Conservation (phyloP, 768 basidiomycete genomes). For the Hygrophorus russula region DNA sequence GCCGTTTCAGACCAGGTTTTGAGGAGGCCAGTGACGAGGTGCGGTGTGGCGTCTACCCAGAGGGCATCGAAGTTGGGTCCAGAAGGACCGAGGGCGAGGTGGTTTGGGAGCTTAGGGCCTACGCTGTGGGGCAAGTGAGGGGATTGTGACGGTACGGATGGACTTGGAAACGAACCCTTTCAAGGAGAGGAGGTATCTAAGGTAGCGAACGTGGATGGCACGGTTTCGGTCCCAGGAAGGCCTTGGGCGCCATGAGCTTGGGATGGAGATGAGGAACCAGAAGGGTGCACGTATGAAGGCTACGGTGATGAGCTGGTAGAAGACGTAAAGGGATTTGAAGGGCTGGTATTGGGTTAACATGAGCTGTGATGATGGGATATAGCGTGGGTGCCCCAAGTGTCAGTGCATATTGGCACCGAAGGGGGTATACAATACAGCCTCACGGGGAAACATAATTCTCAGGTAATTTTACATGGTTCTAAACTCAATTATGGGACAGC, state of each 20-base stretch:
- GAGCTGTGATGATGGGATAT: no score
- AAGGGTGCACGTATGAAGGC: conserved; percentile 34
- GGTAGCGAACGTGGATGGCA: conserved; percentile 22
- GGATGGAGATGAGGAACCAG: conserved; percentile 31
- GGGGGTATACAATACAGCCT: no score
- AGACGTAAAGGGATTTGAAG: conserved; percentile 35
- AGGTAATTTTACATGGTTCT: no score
- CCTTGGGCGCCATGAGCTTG: conserved; percentile 31
- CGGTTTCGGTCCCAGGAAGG: conserved; percentile 35
- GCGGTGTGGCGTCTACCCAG: conserved; percentile 34
- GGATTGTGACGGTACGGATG: conserved; percentile 1
- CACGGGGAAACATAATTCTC: no score
- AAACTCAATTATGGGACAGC: no score
- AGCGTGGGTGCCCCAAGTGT: no score
- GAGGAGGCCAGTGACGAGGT: conserved; percentile 33
- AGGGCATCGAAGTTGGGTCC: conserved; percentile 32
- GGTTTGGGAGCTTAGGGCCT: conserved; percentile 20
- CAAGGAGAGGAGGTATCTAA: conserved; percentile 13
- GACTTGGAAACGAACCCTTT: conserved; percentile 19
- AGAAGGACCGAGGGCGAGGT: conserved; percentile 25
- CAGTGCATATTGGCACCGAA: no score
- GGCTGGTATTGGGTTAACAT: conserved; percentile 34
- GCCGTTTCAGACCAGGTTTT: conserved; percentile 27
- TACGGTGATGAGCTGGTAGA: conserved; percentile 27
- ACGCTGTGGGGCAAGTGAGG: conserved; percentile 10